Evolutionary conservation across 345 rosid genomes (phyloP), one percentile per base, ranked within the genome.

Genomic region (Cardamine occulta): DNA sequence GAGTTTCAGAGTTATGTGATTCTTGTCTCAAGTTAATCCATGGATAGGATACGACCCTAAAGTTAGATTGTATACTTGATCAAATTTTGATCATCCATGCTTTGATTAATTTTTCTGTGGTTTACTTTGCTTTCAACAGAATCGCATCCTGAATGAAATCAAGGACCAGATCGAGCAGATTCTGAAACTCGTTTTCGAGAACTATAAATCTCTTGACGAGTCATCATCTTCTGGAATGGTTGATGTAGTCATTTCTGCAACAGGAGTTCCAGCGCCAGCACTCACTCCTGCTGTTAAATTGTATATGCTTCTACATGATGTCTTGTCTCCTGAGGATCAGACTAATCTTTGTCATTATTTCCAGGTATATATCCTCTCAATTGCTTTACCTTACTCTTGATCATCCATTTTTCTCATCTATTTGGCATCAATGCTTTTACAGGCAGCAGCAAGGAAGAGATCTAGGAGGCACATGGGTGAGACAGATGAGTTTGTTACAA

Each of bases 161-260:
- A 92, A 84, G 81, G 98, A 95, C 79, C 97, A 95, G 85, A 89
- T 95, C n/a, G 97, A 92, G 81, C 99, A 95, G 77, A 87, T 90
- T 71, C 94, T 95, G 71, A 82, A 96, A 66, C 75, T 86, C 65
- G 93, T 82, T 76, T 95, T 92, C 73, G 96, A 88, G 86, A 95
- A 92, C 79, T 95, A 95, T 80, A 95, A 95, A 76, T 90, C 97
- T 21, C 93, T 95, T 57, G 97, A 92, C 58, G 99, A 95, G 75
- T 86, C 98, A 39, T 73, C 88, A 60, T 74, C 82, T 48, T 86
- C 94, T 17, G 99, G 99, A 66, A 84, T 90, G 62, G 72, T 74
- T 77, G 97, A 88, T 39, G 85, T 88, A 49, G 85, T 89, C 84
- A 86, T 83, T 66, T 87, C 91, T 40, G 90, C 97, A 70, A 88